Percentiles rank a stretch among this genome's conserved stretches.
These are phyloP conservation scores for Trichoderma sp. DNA, from an alignment of 2,329 filamentous ascomycete species.

Conservation along the genomic window DNA sequence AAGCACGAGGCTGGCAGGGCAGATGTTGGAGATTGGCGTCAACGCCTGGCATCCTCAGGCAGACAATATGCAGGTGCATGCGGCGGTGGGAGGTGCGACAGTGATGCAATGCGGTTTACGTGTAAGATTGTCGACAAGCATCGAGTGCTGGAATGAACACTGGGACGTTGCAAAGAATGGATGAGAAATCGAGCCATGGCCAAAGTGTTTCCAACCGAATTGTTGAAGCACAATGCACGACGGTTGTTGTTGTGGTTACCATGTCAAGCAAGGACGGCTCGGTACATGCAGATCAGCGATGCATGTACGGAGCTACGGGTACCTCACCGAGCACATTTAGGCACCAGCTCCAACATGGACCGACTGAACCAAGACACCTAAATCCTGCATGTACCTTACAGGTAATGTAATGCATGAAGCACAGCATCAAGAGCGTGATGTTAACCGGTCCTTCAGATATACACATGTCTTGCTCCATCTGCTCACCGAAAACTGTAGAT, in stretches of 20 bases:
- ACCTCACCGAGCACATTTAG: background rate
- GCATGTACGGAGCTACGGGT: background rate
- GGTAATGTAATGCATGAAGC: background rate
- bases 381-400: background rate
- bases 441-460: background rate
- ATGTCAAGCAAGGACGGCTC: background rate
- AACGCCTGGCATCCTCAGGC: constrained; percentile 26
- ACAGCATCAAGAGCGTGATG: background rate
- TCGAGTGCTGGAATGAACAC: background rate
- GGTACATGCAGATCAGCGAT: background rate
- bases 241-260: background rate
- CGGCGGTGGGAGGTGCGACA: background rate
- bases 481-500: background rate
- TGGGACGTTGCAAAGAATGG: background rate
- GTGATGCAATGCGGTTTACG: background rate
- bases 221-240: background rate
- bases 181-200: background rate
- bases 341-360: background rate
- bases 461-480: no score
- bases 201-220: background rate
- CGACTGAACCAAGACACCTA: background rate
- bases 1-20: constrained; percentile 17
- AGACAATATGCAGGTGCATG: constrained; percentile 8
- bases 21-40: constrained; percentile 21
- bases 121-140: background rate